Evolutionary conservation across 371 early-diverging fungal genomes (phyloP).

Genomic region (Mortierella sp.): DNA sequence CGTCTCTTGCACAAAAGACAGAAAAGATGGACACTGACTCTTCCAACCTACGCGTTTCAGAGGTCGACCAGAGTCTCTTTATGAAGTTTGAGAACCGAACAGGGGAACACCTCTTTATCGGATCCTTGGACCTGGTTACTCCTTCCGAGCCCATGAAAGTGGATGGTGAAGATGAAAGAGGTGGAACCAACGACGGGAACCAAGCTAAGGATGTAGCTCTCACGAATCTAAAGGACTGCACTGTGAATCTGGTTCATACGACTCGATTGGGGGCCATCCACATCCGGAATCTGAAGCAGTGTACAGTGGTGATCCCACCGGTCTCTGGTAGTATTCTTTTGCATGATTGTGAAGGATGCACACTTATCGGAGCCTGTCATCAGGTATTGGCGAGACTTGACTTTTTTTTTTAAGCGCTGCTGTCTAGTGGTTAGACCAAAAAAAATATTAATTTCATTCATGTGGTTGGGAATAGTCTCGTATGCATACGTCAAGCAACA

Average conservation of each 20-base stretch:
- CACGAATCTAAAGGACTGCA: constrained; percentile 62
- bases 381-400: constrained; percentile 68
- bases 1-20: not conserved
- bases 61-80: constrained; percentile 11
- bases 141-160: constrained; percentile 15
- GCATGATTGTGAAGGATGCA: constrained; percentile 67
- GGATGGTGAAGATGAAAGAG: constrained; percentile 3
- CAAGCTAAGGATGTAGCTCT: constrained; percentile 62
- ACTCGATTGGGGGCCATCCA: constrained; percentile 69
- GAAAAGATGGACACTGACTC: not conserved
- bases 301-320: constrained; percentile 68
- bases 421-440: not conserved
- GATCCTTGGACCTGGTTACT: constrained; percentile 2
- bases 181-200: not conserved
- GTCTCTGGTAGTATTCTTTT: constrained; percentile 77
- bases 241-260: constrained; percentile 59
- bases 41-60: not conserved
- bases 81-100: constrained; percentile 36
- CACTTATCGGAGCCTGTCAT: constrained; percentile 74
- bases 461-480: constrained; percentile 62
- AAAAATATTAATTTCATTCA: not conserved
- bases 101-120: constrained; percentile 38
- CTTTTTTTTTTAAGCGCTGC: not conserved
- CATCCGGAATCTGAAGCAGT: constrained; percentile 69
- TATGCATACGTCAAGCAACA: constrained; percentile 75